Evolutionary conservation across 1,284 basidiomycete species (phyloP), one percentile per base, ranked within the genome.

Genomic region (Heterobasidion occidentale): DNA sequence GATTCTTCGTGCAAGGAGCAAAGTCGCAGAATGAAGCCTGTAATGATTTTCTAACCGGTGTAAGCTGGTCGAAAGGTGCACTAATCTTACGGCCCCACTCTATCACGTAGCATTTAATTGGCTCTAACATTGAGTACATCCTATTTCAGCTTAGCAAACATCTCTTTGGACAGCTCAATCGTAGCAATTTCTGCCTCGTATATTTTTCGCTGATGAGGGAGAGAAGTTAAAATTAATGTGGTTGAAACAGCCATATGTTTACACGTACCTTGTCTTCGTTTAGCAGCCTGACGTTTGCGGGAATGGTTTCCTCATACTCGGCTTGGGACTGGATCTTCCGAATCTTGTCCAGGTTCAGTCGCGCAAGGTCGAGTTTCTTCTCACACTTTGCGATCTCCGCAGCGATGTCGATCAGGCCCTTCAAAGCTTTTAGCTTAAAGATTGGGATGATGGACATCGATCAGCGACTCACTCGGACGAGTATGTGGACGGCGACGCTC

Each of bases 361-460:
- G 74, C 7, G 83, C 84, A 7, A 94, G 72, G 36, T 85, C 81
- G 1, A 90, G 78, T 72, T 93, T 94, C 81, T 94, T 96, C 66
- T 92, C 84, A 61, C 87, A 86, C 70, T 94, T 96, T 48, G 79
- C 74, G 51, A 96, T 88, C 71, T 97, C 94, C 9, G 80, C 81
- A 54, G 90, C 84, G 9, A 94, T 76, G 69, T 96, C 88, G 38
- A 96, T 84, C 58, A 71, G 64, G 45, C 94, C 94, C 90, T 92
- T 27, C 11, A 45, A 0, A n/a, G 51, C n/a, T 7, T 14, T 8
- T 15, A n/a, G 51, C 36, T 46, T 44, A 27, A n/a, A 9, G 35
- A 12, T 27, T 38, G 3, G 35, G 15, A 33, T 34, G 34, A 55
- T 33, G n/a, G 1, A 9, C 15, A 27, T 27, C 8, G 34, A 9